A percentile compares a stretch with the other conserved stretches of the same genome.
Conservation (phyloP, 148 eudicot species). For the Pouteria glomerata region DNA sequence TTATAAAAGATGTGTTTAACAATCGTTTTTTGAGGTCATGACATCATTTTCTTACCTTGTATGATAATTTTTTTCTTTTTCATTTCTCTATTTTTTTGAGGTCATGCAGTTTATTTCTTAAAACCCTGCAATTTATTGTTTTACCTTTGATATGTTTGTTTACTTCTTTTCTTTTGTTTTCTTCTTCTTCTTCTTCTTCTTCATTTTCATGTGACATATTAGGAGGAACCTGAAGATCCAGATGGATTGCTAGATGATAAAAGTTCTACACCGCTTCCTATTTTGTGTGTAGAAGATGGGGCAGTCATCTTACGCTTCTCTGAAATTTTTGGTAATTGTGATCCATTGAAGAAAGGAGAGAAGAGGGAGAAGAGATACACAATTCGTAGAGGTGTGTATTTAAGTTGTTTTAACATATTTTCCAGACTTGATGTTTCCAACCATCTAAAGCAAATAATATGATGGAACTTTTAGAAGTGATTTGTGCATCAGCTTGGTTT, state of each 20-base stretch:
- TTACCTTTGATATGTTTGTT: not conserved
- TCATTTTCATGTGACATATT: conserved; percentile 8
- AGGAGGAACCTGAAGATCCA: conserved; percentile 46
- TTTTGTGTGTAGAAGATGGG: conserved; percentile 80
- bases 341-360: conserved; percentile 53
- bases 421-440: not conserved
- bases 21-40: too few relatives aligned
- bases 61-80: too few relatives aligned
- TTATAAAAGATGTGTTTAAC: too few relatives aligned
- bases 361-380: conserved; percentile 55
- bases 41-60: too few relatives aligned
- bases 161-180: not conserved
- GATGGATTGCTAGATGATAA: conserved; percentile 33
- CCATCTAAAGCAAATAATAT: not conserved
- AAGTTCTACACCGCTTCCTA: conserved; percentile 49
- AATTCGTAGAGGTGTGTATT: conserved; percentile 55
- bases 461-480: not conserved
- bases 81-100: too few relatives aligned
- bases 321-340: conserved; percentile 86
- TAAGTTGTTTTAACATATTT: not conserved
- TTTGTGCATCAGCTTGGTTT: not conserved
- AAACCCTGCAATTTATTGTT: too few relatives aligned
- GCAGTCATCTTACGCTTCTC: conserved; percentile 73
- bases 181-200: not conserved
- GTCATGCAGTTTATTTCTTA: too few relatives aligned